These are phyloP conservation scores for Suillus cothurnatus DNA, from an alignment of 768 basidiomycete genomes.

Conservation along the genomic window DNA sequence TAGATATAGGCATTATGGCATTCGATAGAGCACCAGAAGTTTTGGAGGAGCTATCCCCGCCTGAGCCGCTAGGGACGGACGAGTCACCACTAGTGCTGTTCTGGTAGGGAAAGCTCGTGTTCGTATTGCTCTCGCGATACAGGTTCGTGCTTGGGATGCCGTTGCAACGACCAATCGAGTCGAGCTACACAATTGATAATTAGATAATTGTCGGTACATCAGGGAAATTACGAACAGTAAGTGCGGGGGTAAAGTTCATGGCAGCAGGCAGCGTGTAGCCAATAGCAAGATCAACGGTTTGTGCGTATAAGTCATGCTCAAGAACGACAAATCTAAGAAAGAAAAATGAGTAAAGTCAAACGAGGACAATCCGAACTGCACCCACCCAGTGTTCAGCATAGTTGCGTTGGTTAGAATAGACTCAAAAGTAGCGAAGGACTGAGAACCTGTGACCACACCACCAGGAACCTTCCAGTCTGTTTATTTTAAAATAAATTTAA, in stretches of 20 bases:
- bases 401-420: slow-evolving; percentile 72
- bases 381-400: slow-evolving; percentile 58
- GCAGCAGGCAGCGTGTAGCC: slow-evolving; percentile 86
- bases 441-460: slow-evolving; percentile 66
- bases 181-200: slow-evolving; percentile 42
- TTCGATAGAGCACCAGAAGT: slow-evolving; percentile 17
- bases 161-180: slow-evolving; percentile 80
- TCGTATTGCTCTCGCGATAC: slow-evolving; percentile 83
- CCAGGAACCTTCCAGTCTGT: slow-evolving; percentile 87
- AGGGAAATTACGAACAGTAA: slow-evolving; percentile 50
- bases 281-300: slow-evolving; percentile 88
- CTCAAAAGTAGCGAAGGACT: slow-evolving; percentile 70
- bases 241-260: slow-evolving; percentile 59
- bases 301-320: slow-evolving; percentile 81
- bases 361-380: not conserved
- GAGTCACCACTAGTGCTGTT: slow-evolving; percentile 33
- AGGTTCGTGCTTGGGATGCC: slow-evolving; percentile 63
- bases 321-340: slow-evolving; percentile 78
- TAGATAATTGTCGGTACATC: not conserved
- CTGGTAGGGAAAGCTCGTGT: slow-evolving; percentile 62
- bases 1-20: slow-evolving; percentile 17
- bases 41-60: slow-evolving; percentile 9
- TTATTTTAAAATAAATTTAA: slow-evolving; percentile 20
- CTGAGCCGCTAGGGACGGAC: slow-evolving; percentile 16
- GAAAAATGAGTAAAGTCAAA: slow-evolving; percentile 6